Base-by-base conservation (phyloP, 2,329 filamentous ascomycete species). In the Emmonsiellopsis sp. region DNA sequence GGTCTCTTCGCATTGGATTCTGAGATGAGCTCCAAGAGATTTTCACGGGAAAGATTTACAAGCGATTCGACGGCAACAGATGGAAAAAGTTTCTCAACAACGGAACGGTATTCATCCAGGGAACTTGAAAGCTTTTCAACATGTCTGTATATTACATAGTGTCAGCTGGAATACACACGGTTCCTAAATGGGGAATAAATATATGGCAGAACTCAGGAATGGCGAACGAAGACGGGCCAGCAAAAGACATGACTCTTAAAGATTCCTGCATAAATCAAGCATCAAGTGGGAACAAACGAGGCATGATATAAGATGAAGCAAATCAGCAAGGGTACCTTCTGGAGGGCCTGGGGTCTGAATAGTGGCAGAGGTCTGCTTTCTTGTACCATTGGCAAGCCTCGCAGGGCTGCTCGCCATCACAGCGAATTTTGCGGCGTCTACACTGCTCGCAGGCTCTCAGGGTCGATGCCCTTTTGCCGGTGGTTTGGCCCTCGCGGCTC, bases 381-480 rank as follows among this genome's bases (percentile, higher is more conserved):
- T 88, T 83, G 66, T 89, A 91, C 68, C 87, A 90, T 54, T 87
- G 79, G 66, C 88, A 93, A 66, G 90, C 87, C 38, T 87, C 86
- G 65, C 88, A 93, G 9, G 88, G 88, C 64, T 89, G 85, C 59
- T 85, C 81, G 52, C 88, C 88, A 72, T 91, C 87, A 65, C 88
- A 93, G 58, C 88, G 84, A 53, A 92, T 92, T 70, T 92, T 93
- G 57, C 87, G 80, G 60, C 87, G 79, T 65, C 89, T 84, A 72
- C 87, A 89, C 62, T 87, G 85, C 47, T 86, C 83, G 67, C 86
- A 89, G 38, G 86, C 86, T 9, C 70, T 67, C 13, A 71, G 59
- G 6, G 69, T 73, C 8, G 70, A 72, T 37, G 70, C 66, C 52
- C 70, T 60, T 9, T 66, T 65, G 38, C 63, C 62, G 34, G 67